Evolutionary conservation across 345 rosid species (phyloP).

Genomic region (Murraya paniculata): DNA sequence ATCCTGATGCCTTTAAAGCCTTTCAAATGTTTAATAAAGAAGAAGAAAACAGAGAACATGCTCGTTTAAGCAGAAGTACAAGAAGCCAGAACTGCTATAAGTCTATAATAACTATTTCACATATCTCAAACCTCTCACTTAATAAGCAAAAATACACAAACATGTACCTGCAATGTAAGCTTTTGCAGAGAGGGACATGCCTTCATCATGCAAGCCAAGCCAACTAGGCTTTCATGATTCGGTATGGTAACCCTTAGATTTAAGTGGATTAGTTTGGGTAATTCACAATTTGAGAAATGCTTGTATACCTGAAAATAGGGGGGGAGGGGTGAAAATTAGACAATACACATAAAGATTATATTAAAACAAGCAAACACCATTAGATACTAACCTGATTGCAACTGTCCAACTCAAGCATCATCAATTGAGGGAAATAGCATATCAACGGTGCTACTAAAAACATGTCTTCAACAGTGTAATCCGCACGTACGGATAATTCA

Average conservation of each 20-base stretch:
- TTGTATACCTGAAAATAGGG: neutral
- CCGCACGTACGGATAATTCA: neutral
- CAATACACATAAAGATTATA: too few species aligned
- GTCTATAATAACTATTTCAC: neutral
- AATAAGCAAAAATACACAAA: neutral
- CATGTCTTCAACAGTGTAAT: neutral
- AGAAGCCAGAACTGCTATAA: too few species aligned
- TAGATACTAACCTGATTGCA: neutral
- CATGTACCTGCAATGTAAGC: neutral
- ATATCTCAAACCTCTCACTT: neutral
- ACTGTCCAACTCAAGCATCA: neutral
- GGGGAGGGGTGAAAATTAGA: too few species aligned
- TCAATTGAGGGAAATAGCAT: neutral
- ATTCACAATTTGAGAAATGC: neutral
- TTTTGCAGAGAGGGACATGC: neutral
- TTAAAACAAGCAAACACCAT: neutral
- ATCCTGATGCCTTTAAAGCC: too few species aligned
- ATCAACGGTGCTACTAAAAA: neutral
- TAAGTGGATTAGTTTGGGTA: neutral
- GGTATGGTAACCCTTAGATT: too few species aligned
- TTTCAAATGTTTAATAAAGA: too few species aligned
- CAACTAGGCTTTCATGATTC: neutral
- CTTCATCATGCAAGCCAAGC: neutral
- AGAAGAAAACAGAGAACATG: too few species aligned
- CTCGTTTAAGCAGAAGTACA: too few species aligned